Evolutionary conservation across 2,329 filamentous ascomycete species (phyloP).

Genomic region (Alternaria dauci): DNA sequence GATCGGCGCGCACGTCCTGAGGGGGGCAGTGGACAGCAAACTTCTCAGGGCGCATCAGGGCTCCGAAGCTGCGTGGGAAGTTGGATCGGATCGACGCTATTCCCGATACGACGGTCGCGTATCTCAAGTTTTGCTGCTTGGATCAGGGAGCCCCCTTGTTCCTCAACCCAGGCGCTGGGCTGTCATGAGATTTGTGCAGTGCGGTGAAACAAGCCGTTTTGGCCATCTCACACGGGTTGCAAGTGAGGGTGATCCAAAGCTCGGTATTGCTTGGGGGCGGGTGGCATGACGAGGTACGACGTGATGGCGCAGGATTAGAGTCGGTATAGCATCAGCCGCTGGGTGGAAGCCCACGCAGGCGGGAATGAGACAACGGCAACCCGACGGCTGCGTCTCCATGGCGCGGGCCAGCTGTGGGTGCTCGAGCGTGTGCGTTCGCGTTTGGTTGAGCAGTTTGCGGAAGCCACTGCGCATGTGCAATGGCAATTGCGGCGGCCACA

Average conservation of each 20-base stretch:
- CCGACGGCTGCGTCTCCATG: slow-evolving; percentile 3
- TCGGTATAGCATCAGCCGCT: background rate
- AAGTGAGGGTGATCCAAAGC: background rate
- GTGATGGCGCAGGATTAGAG: background rate
- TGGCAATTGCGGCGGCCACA: slow-evolving; percentile 3
- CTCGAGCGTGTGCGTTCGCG: slow-evolving; percentile 7
- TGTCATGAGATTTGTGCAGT: slow-evolving; percentile 12
- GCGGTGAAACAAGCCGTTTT: slow-evolving; percentile 4
- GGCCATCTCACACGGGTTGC: slow-evolving; percentile 3
- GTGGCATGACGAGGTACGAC: background rate
- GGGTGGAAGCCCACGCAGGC: background rate
- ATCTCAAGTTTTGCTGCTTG: slow-evolving; percentile 11
- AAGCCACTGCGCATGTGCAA: slow-evolving; percentile 12
- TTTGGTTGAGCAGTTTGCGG: slow-evolving; percentile 11
- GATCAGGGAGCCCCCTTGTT: slow-evolving; percentile 11
- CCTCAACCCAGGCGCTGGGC: background rate
- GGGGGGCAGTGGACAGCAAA: background rate
- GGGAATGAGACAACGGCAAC: slow-evolving; percentile 9
- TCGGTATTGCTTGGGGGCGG: background rate
- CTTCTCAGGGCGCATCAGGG: slow-evolving; percentile 6
- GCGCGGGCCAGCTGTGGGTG: slow-evolving; percentile 1
- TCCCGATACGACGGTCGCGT: slow-evolving; percentile 21
- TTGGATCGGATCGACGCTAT: slow-evolving; percentile 25
- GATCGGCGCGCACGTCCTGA: slow-evolving; percentile 7
- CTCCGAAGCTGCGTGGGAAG: slow-evolving; percentile 1